A percentile compares a stretch with the other conserved stretches of the same genome.
Evolutionary conservation across 2,329 filamentous ascomycete species (phyloP).

Genomic region (Aspergillus carbonarius): DNA sequence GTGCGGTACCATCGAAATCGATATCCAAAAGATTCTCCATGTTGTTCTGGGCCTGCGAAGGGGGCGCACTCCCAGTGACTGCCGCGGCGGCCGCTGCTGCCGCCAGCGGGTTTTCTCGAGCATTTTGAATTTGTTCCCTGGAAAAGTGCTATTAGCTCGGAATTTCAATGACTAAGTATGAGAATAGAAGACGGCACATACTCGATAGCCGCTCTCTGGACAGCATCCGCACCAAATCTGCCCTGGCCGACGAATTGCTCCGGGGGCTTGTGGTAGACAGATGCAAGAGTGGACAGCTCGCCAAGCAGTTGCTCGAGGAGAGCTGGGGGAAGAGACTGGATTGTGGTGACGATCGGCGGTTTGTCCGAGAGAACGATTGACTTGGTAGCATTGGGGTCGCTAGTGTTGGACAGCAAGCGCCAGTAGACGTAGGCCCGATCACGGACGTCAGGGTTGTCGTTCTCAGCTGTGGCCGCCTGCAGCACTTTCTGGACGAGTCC

Average conservation of each 20-base stretch:
- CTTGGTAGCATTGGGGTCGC: constrained; percentile 87
- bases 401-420: constrained; percentile 78
- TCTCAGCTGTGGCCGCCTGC: constrained; percentile 87
- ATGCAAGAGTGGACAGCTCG: constrained; percentile 91
- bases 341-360: constrained; percentile 90
- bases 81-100: constrained; percentile 71
- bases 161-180: background rate
- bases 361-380: constrained; percentile 91
- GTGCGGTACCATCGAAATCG: constrained; percentile 89
- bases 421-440: constrained; percentile 98
- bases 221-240: constrained; percentile 86
- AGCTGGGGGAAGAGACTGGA: constrained; percentile 78
- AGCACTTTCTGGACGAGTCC: constrained; percentile 90
- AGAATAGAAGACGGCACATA: constrained; percentile 37
- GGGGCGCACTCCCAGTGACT: constrained; percentile 54
- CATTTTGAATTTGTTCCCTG: constrained; percentile 84
- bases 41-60: constrained; percentile 64
- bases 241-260: constrained; percentile 98
- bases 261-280: constrained; percentile 97
- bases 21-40: constrained; percentile 95
- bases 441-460: constrained; percentile 95
- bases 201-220: constrained; percentile 93
- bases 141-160: constrained; percentile 19
- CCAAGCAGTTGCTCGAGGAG: constrained; percentile 86
- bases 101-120: constrained; percentile 89